Conservation (phyloP, 768 basidiomycete genomes). For the Rhodotorula paludigena region DNA sequence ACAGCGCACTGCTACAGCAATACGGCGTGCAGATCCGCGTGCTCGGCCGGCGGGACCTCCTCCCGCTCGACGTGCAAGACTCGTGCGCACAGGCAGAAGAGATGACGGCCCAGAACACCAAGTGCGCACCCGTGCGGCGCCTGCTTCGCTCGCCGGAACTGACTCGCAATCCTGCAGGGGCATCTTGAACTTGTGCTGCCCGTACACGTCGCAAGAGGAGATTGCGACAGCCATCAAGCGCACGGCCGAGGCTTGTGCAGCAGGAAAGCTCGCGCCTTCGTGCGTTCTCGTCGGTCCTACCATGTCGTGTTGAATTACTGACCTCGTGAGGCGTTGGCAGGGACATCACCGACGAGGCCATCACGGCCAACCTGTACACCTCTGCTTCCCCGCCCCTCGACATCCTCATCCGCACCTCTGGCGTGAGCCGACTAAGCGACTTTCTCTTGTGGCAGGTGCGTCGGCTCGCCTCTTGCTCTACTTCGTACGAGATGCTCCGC, state of each 20-base stretch:
- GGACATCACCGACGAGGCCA: slow-evolving; percentile 62
- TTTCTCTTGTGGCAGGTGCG: slow-evolving; percentile 91
- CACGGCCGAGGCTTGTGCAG: not conserved
- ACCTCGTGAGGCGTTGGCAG: slow-evolving; percentile 40
- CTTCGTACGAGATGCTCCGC: too few relatives aligned
- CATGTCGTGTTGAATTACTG: too few relatives aligned
- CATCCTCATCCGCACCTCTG: slow-evolving; percentile 83
- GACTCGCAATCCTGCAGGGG: slow-evolving; percentile 54
- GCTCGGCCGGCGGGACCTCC: slow-evolving; percentile 66
- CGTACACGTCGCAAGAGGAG: slow-evolving; percentile 87
- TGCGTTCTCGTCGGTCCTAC: not conserved
- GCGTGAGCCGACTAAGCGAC: slow-evolving; percentile 80
- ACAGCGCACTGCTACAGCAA: slow-evolving; percentile 71
- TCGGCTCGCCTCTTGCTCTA: slow-evolving; percentile 41
- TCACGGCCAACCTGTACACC: slow-evolving; percentile 66
- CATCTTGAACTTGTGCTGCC: slow-evolving; percentile 85
- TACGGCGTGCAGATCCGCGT: slow-evolving; percentile 81
- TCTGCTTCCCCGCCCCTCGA: slow-evolving; percentile 61
- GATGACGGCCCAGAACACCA: slow-evolving; percentile 67
- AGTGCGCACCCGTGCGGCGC: slow-evolving; percentile 51
- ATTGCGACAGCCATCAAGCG: slow-evolving; percentile 70
- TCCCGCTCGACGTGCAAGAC: slow-evolving; percentile 68
- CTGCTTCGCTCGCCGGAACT: not conserved
- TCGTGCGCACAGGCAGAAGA: slow-evolving; percentile 67
- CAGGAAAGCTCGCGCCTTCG: not conserved